Evolutionary conservation across 768 basidiomycete species (phyloP).

Genomic region (Phaeotremella skinneri): DNA sequence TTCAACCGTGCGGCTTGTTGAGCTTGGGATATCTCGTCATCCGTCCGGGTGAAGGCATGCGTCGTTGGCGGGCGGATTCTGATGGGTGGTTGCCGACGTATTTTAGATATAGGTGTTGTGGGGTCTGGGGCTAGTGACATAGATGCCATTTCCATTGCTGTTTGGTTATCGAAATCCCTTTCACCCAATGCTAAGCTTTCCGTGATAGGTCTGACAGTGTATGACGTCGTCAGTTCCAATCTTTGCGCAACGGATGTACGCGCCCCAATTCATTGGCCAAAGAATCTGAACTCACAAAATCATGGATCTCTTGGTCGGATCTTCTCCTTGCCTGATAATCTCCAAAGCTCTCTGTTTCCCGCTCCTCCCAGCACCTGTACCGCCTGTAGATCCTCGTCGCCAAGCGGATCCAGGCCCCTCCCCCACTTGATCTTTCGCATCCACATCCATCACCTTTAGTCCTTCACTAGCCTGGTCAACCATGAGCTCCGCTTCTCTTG

Average conservation of each 20-base stretch:
- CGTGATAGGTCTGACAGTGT: constrained; percentile 25
- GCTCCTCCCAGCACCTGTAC: constrained; percentile 12
- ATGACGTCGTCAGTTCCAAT: neutral
- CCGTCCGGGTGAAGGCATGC: neutral
- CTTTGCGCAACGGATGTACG: neutral
- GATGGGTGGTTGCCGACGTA: constrained; percentile 1
- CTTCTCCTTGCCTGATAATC: constrained; percentile 22
- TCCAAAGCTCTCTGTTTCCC: constrained; percentile 33
- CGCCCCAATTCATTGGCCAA: neutral
- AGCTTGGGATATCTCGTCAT: constrained; percentile 38
- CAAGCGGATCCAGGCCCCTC: constrained; percentile 8
- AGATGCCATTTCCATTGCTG: constrained; percentile 22
- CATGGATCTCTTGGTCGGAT: constrained; percentile 24
- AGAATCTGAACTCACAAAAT: constrained; percentile 29
- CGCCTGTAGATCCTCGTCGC: constrained; percentile 7
- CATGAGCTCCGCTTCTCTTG: constrained; percentile 35
- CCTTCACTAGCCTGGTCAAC: constrained; percentile 7
- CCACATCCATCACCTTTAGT: neutral
- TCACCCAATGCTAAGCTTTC: constrained; percentile 28
- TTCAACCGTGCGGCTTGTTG: constrained; percentile 28
- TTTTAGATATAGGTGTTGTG: constrained; percentile 11
- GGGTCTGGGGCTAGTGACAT: constrained; percentile 18
- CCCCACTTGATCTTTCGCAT: neutral
- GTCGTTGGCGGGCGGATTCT: neutral
- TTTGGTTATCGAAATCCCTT: constrained; percentile 34